Evolutionary conservation across 441 rosid species (phyloP).

Genomic region (Capsella rubella): DNA sequence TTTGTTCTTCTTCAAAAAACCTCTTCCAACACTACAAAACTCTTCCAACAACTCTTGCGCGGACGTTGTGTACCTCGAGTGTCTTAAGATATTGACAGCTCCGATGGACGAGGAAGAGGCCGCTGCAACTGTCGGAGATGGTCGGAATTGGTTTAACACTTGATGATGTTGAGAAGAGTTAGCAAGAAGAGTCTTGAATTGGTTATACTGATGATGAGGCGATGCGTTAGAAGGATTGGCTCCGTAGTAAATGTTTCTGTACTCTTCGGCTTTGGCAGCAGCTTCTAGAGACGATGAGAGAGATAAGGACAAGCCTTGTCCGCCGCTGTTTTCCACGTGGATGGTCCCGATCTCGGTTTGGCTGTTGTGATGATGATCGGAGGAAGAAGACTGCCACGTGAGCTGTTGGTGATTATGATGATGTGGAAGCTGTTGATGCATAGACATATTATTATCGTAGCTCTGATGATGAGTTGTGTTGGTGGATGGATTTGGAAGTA

Average conservation of each 20-base stretch:
- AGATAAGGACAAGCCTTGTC: slow-evolving; percentile 90
- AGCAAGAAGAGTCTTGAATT: slow-evolving; percentile 41
- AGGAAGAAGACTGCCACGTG: slow-evolving; percentile 58
- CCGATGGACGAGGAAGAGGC: slow-evolving; percentile 53
- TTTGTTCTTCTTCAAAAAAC: slow-evolving; percentile 71
- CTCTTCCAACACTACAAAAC: slow-evolving; percentile 88
- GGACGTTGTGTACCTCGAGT: slow-evolving; percentile 71
- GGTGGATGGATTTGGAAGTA: slow-evolving; percentile 66
- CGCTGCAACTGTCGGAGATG: slow-evolving; percentile 40
- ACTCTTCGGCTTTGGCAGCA: slow-evolving; percentile 83
- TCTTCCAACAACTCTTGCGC: slow-evolving; percentile 91
- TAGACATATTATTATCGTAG: slow-evolving; percentile 40
- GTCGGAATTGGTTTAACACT: slow-evolving; percentile 33
- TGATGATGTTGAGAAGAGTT: slow-evolving; percentile 35
- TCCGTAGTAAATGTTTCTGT: slow-evolving; percentile 49
- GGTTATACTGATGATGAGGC: slow-evolving; percentile 53
- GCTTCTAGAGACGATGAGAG: slow-evolving; percentile 80
- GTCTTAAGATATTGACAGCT: slow-evolving; percentile 65
- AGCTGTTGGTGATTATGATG: slow-evolving; percentile 60
- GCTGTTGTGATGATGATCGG: slow-evolving; percentile 46
- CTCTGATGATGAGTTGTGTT: slow-evolving; percentile 45
- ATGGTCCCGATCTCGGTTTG: slow-evolving; percentile 62
- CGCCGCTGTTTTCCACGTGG: slow-evolving; percentile 54
- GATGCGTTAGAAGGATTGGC: slow-evolving; percentile 41
- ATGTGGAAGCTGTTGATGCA: slow-evolving; percentile 41